Base-by-base conservation (phyloP, 2,329 filamentous ascomycete species). In the Venturia nashicola region DNA sequence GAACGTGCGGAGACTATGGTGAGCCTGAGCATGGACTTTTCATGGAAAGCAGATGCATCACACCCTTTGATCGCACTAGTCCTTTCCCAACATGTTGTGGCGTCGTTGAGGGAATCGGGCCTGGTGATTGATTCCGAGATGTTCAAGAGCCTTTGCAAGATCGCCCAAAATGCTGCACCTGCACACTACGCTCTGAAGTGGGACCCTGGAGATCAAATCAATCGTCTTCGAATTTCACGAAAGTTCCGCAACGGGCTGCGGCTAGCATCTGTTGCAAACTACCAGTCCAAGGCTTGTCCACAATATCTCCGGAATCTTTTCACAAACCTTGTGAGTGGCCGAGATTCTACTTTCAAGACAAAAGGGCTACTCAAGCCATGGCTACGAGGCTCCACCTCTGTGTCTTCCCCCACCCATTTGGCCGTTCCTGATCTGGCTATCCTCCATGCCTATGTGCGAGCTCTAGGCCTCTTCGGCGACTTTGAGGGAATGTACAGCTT, bases 401-500 rank as follows among this genome's bases (percentile, higher is more conserved):
- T 27, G 11, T 43, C 34, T 18, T 34, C 18, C 9, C 51, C 23
- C 20, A 11, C 27, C 23, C 11, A 81, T 1, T 73, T 79, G 8
- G 73, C 77, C 44, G 71, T 76, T 14, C 75, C 86, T 12, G 72
- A 72, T 11, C 79, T 81, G 7, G 73, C 73, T 23, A 73, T 79
- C 44, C 70, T 84, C 1, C 83, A 88, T 68, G 76, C 77, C 2
- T 88, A 89, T 70, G 79, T 91, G 71, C 80, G 85, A 59, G 79
- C 83, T 0, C 75, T 91, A 27, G 87, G 83, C 0, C 79, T 82
- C 62, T 72, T 85, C n/a, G 81, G 80, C 43, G 84, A 90, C 67
- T 77, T 78, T 60, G 74, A 80, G 2, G 83, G 81, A 61, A 83
- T 90, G 71, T 77, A 81, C 5, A 75, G 75, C 4, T 73, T 86